Percentiles rank a stretch among this genome's conserved stretches.
Conservation (phyloP, 75 land plant species). For the Picea glauca region DNA sequence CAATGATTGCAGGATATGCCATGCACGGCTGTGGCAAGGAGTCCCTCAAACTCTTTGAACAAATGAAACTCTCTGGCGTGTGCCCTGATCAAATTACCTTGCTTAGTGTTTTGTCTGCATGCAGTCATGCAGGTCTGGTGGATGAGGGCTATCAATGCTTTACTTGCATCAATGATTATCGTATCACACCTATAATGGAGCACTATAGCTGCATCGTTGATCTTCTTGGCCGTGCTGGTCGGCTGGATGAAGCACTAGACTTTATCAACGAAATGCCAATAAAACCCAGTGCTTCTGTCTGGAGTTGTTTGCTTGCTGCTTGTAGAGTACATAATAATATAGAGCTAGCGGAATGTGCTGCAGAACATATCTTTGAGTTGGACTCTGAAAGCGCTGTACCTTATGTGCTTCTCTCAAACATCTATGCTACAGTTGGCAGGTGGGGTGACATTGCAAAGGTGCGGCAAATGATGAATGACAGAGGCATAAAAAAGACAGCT, state of each 20-base stretch:
- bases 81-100: conserved; percentile 18
- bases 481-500: conserved; percentile 1
- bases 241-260: neutral
- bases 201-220: neutral
- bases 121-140: conserved; percentile 11
- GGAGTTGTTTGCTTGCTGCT: neutral
- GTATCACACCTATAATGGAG: neutral
- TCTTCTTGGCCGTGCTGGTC: neutral
- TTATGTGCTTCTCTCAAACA: conserved; percentile 9
- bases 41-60: conserved; percentile 16
- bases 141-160: conserved; percentile 10
- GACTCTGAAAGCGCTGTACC: neutral
- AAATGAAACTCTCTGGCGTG: conserved; percentile 21
- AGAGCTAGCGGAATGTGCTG: neutral
- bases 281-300: neutral
- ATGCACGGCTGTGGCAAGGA: conserved; percentile 11
- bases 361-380: neutral
- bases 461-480: conserved; percentile 1
- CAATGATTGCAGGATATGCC: conserved; percentile 21
- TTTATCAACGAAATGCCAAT: neutral
- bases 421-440: conserved; percentile 6
- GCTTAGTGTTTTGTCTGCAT: conserved; percentile 19
- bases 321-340: too few species aligned
- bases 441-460: conserved; percentile 5
- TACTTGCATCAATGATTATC: neutral